These are phyloP conservation scores for Oenanthe javanica DNA, from an alignment of 140 eudicot genomes.

Conservation along the genomic window DNA sequence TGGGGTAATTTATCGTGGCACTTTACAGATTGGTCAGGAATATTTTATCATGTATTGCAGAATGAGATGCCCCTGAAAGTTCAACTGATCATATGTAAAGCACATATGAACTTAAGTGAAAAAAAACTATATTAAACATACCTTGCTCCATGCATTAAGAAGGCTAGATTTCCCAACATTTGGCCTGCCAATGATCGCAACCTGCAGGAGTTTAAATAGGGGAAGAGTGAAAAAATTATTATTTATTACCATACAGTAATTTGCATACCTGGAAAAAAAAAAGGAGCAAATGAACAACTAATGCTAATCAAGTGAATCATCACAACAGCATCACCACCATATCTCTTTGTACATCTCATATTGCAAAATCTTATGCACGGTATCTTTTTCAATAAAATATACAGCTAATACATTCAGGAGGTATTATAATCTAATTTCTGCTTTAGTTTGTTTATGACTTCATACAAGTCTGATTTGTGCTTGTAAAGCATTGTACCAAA, in stretches of 20 bases:
- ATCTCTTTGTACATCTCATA: neutral
- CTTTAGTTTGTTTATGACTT: neutral
- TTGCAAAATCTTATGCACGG: neutral
- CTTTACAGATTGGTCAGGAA: neutral
- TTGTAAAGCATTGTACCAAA: neutral
- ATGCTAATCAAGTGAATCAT: neutral
- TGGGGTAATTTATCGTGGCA: neutral
- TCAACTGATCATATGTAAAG: conserved; percentile 1
- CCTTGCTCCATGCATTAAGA: conserved; percentile 99
- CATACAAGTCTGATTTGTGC: neutral
- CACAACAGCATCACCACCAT: neutral
- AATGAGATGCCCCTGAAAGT: neutral
- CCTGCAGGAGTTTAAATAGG: conserved; percentile 33
- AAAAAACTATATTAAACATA: conserved; percentile 25
- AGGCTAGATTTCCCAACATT: conserved; percentile 99
- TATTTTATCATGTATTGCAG: neutral
- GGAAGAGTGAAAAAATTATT: neutral
- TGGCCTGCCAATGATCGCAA: conserved; percentile 98
- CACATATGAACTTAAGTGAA: neutral
- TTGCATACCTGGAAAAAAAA: neutral
- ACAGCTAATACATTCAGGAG: neutral
- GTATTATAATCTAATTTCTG: neutral
- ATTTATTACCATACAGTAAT: neutral
- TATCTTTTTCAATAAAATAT: neutral
- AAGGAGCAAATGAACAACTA: neutral